Conservation (phyloP, 1,284 basidiomycete species). For the Wallemia hederae region DNA sequence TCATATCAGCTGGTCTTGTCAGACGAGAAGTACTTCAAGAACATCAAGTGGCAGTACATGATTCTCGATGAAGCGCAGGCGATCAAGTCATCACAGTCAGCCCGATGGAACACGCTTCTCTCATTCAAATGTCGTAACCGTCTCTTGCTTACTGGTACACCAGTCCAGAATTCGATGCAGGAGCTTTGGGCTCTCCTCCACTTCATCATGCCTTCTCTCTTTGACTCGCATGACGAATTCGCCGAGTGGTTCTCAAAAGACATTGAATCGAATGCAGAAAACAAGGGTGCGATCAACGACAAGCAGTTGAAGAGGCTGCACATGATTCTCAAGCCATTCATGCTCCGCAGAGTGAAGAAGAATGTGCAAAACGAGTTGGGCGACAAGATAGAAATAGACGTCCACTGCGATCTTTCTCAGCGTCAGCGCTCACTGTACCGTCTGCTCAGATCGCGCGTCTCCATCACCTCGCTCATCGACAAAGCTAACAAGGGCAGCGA, state of each 20-base stretch:
- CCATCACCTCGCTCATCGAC: conserved; percentile 73
- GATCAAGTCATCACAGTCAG: conserved; percentile 94
- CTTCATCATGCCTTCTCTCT: conserved; percentile 98
- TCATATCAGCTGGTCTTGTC: conserved; percentile 91
- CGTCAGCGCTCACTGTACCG: conserved; percentile 81
- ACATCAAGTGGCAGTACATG: conserved; percentile 99
- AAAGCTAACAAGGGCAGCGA: conserved; percentile 72
- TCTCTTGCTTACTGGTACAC: conserved; percentile 80
- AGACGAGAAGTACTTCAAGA: conserved; percentile 94
- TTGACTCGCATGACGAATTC: conserved; percentile 98
- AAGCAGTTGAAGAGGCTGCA: conserved; percentile 83
- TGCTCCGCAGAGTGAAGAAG: conserved; percentile 88
- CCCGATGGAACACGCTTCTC: conserved; percentile 88
- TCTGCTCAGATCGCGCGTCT: conserved; percentile 68
- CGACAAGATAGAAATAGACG: conserved; percentile 96
- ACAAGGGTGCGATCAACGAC: conserved; percentile 80
- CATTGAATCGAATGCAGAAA: conserved; percentile 57
- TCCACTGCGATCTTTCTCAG: conserved; percentile 79
- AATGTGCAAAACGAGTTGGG: conserved; percentile 99
- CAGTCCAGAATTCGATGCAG: conserved; percentile 99
- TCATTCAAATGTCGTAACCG: conserved; percentile 92
- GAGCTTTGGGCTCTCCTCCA: conserved; percentile 98
- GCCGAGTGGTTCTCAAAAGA: conserved; percentile 99
- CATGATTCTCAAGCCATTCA: conserved; percentile 99
- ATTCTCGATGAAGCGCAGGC: conserved; percentile 97